Conservation (phyloP, 345 rosid genomes). For the Cochlearia excelsa region DNA sequence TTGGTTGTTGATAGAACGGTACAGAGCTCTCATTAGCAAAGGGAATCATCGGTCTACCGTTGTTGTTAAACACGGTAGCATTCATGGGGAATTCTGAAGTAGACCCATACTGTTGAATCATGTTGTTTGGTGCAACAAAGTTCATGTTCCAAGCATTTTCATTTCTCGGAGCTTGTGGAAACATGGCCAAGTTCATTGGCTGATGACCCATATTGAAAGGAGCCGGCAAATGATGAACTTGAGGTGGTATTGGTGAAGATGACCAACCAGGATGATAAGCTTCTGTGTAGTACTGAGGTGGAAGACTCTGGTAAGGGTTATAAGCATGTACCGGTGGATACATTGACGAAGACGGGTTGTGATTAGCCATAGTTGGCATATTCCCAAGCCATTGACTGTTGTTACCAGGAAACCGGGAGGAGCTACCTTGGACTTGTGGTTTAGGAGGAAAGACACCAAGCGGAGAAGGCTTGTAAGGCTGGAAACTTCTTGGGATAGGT, state of each 20-base stretch:
- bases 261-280: conserved; percentile 40
- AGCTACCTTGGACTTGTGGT: conserved; percentile 44
- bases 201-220: conserved; percentile 35
- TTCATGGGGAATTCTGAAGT: conserved; percentile 52
- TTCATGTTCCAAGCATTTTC: conserved; percentile 42
- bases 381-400: conserved; percentile 48
- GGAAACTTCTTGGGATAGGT: conserved; percentile 41
- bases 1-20: conserved; percentile 83
- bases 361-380: conserved; percentile 35
- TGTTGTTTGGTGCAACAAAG: conserved; percentile 34
- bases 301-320: conserved; percentile 45
- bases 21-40: conserved; percentile 63
- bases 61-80: conserved; percentile 29
- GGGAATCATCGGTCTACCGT: conserved; percentile 44
- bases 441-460: conserved; percentile 38
- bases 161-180: conserved; percentile 39
- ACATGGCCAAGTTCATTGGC: conserved; percentile 35
- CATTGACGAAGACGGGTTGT: conserved; percentile 36
- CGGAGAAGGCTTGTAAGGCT: conserved; percentile 40
- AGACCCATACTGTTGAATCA: conserved; percentile 48
- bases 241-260: conserved; percentile 48
- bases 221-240: conserved; percentile 38
- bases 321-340: conserved; percentile 39
- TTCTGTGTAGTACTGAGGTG: conserved; percentile 45
- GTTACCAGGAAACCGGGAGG: conserved; percentile 45